Evolutionary conservation across 2,329 filamentous ascomycete genomes (phyloP).

Genomic region (Talaromyces atroroseus): DNA sequence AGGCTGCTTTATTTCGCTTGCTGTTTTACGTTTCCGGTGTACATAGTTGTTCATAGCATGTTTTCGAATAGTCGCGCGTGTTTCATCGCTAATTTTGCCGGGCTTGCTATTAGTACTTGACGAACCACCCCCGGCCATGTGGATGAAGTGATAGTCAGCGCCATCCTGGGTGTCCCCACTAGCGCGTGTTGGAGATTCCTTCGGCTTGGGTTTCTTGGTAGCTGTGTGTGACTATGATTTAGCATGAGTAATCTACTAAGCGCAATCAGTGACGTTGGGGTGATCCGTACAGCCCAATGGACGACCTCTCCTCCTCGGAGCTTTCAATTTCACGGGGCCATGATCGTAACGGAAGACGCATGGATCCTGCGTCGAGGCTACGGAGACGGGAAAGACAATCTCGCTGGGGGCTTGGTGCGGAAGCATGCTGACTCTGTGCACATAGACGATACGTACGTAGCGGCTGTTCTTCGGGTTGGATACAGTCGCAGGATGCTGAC

Average conservation of each 20-base stretch:
- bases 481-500: background rate
- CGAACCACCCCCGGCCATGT: background rate
- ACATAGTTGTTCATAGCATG: conserved; percentile 7
- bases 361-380: background rate
- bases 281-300: background rate
- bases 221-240: background rate
- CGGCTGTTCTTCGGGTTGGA: too few species aligned
- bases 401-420: background rate
- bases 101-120: background rate
- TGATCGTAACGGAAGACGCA: background rate
- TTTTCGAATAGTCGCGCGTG: conserved; percentile 5
- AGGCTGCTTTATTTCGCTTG: background rate
- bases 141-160: background rate
- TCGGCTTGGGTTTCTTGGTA: background rate
- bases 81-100: background rate
- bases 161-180: background rate
- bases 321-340: background rate
- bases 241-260: background rate
- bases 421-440: background rate
- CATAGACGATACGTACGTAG: background rate
- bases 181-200: background rate
- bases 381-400: background rate
- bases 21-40: background rate
- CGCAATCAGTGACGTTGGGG: background rate
- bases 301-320: background rate